phyloP scores from a whole-genome alignment of 2,329 filamentous ascomycete species.

The Magnaporthiopsis rhizophila region DNA sequence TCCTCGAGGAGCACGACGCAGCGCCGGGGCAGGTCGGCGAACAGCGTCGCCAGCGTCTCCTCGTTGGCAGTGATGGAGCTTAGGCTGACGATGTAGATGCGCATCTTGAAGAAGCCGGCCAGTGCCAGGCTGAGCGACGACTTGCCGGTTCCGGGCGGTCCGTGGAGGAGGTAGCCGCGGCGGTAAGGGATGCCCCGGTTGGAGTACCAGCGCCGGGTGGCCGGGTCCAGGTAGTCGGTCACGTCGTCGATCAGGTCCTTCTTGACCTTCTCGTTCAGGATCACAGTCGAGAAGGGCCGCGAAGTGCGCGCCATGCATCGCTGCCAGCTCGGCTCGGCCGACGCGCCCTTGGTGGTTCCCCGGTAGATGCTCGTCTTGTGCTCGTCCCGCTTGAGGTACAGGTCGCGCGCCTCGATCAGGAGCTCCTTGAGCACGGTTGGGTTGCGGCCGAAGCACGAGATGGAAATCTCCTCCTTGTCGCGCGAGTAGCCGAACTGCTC shows the following conservation, averaged over 20 bases:
- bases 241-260: constrained; percentile 51
- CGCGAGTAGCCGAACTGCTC: constrained; percentile 30
- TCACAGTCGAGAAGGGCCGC: constrained; percentile 57
- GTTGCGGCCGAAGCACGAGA: constrained; percentile 55
- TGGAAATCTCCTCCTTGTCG: constrained; percentile 48
- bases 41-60: constrained; percentile 56
- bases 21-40: constrained; percentile 57
- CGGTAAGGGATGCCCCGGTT: constrained; percentile 80
- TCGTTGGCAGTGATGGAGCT: constrained; percentile 56
- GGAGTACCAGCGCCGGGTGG: constrained; percentile 68
- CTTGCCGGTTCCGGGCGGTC: constrained; percentile 75
- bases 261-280: constrained; percentile 54
- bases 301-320: constrained; percentile 53
- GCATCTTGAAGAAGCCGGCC: constrained; percentile 61
- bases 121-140: constrained; percentile 63
- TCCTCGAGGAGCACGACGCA: constrained; percentile 72
- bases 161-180: constrained; percentile 73
- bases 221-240: constrained; percentile 53
- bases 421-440: constrained; percentile 54
- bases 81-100: constrained; percentile 65
- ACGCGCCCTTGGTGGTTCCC: constrained; percentile 35
- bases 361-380: constrained; percentile 60
- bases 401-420: constrained; percentile 47
- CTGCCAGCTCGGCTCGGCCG: constrained; percentile 45
- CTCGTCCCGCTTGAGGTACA: constrained; percentile 50